A percentile compares a stretch with the other conserved stretches of the same genome.
Conservation (phyloP, 306 rosid species). For the Betula pendula region DNA sequence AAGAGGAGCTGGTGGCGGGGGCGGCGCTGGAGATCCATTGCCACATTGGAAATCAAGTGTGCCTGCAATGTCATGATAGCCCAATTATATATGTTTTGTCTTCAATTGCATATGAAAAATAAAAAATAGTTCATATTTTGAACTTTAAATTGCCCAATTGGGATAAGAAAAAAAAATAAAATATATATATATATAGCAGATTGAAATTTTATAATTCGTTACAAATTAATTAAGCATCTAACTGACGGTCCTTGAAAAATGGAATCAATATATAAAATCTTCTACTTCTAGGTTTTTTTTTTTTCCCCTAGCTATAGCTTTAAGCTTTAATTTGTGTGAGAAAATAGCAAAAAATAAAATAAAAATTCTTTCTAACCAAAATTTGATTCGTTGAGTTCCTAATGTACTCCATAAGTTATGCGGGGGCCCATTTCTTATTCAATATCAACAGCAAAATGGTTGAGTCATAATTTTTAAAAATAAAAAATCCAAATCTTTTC, state of each 20-base stretch:
- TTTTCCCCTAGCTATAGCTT: too few relatives aligned
- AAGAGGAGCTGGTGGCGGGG: conserved; percentile 13
- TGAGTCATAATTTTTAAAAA: too few relatives aligned
- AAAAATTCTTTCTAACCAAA: neutral
- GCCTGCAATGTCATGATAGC: conserved; percentile 30
- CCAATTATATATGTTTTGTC: neutral
- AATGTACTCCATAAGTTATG: neutral
- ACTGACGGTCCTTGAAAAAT: too few relatives aligned
- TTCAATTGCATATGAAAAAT: neutral
- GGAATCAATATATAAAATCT: too few relatives aligned
- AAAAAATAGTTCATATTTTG: too few relatives aligned
- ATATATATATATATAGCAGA: neutral
- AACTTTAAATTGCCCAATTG: too few relatives aligned
- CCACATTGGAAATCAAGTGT: conserved; percentile 28
- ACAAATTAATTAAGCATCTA: too few relatives aligned
- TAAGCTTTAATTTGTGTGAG: too few relatives aligned
- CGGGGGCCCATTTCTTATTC: neutral
- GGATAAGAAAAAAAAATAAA: neutral
- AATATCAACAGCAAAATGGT: neutral
- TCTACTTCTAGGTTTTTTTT: too few relatives aligned
- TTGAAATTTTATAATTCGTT: neutral
- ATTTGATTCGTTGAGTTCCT: neutral
- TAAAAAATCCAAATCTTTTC: too few relatives aligned
- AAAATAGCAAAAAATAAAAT: too few relatives aligned
- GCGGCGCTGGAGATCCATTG: conserved; percentile 3